Conservation (phyloP, 345 rosid genomes). For the Trapa bicornis region DNA sequence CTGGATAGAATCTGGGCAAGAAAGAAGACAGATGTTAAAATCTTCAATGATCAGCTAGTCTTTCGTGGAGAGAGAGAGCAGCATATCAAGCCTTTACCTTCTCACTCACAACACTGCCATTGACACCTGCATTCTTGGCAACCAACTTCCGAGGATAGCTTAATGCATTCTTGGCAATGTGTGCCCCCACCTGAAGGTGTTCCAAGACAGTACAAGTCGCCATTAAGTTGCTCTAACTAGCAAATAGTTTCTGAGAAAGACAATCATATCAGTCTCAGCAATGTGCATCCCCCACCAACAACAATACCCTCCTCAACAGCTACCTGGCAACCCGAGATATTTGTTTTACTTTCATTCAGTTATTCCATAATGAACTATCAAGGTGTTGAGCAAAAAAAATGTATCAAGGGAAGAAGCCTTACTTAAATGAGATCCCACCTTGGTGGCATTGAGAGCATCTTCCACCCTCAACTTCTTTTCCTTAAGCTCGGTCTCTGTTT, state of each 20-base stretch:
- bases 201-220: too few relatives aligned
- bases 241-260: too few relatives aligned
- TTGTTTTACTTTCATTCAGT: too few relatives aligned
- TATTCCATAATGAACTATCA: too few relatives aligned
- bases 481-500: conserved; percentile 86
- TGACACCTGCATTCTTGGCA: conserved; percentile 94
- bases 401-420: too few relatives aligned
- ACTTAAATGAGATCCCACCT: conserved; percentile 29
- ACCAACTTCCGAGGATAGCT: conserved; percentile 82
- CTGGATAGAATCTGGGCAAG: conserved; percentile 51
- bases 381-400: too few relatives aligned
- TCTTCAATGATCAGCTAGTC: conserved; percentile 23
- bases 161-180: conserved; percentile 77
- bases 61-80: too few relatives aligned
- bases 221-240: too few relatives aligned
- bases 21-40: neutral
- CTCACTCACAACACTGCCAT: conserved; percentile 91
- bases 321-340: neutral
- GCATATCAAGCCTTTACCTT: conserved; percentile 25
- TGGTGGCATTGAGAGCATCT: conserved; percentile 97
- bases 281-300: conserved; percentile 84
- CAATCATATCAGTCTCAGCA: conserved; percentile 40
- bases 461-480: conserved; percentile 96
- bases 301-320: conserved; percentile 78
- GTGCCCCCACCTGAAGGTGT: conserved; percentile 67